Evolutionary conservation across 306 rosid genomes (phyloP).

Genomic region (Medicago ruthenica): DNA sequence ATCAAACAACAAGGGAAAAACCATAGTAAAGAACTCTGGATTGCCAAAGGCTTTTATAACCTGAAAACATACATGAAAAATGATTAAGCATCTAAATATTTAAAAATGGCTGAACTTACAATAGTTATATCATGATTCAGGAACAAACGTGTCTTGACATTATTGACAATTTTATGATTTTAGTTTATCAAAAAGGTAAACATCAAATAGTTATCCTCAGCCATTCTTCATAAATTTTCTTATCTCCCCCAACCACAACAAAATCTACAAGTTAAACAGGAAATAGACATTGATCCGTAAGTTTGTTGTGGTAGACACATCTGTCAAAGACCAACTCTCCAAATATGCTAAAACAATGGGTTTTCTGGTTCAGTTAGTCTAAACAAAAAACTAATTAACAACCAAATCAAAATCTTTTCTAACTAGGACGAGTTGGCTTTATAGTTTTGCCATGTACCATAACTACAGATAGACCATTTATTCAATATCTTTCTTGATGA

Average conservation of each 20-base stretch:
- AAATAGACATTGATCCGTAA: not conserved
- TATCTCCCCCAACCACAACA: not conserved
- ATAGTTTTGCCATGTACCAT: not conserved
- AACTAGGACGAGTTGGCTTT: not conserved
- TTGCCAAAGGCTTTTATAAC: conserved; percentile 83
- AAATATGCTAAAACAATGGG: too few species aligned
- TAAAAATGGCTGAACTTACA: conserved; percentile 16
- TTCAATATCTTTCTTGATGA: not conserved
- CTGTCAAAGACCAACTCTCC: not conserved
- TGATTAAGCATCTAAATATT: conserved; percentile 33
- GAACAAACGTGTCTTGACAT: not conserved
- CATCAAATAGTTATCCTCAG: not conserved
- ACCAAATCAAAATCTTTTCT: not conserved
- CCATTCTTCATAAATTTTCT: not conserved
- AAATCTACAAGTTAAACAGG: not conserved
- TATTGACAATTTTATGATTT: conserved; percentile 1
- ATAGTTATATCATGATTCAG: conserved; percentile 27
- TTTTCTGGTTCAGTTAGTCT: too few species aligned
- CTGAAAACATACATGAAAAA: conserved; percentile 58
- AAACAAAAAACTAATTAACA: not conserved
- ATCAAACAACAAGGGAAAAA: conserved; percentile 73
- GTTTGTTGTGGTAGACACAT: not conserved
- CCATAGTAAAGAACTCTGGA: conserved; percentile 76
- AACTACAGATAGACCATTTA: not conserved
- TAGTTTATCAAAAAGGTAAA: not conserved